Conservation (phyloP, 2,329 filamentous ascomycete genomes). For the Curvularia verruculosa region DNA sequence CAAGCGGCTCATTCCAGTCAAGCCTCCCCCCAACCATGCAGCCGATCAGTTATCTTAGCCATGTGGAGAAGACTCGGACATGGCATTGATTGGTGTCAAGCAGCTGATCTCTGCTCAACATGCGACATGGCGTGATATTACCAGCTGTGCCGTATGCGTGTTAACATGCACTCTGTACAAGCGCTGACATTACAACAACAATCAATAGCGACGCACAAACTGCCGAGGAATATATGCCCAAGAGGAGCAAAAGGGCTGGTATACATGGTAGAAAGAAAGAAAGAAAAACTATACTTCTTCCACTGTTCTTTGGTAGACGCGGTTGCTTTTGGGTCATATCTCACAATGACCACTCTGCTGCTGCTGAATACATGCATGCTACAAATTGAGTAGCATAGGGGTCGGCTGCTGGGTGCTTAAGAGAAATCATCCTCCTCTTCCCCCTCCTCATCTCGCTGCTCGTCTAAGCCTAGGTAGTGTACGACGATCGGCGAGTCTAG, state of each 20-base stretch:
- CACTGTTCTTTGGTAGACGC: conserved; percentile 17
- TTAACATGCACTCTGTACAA: conserved; percentile 10
- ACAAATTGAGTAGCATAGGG: conserved; percentile 1
- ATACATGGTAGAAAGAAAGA: conserved; percentile 21
- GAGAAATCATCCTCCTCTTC: conserved; percentile 42
- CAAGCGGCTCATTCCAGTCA: conserved; percentile 19
- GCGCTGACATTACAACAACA: conserved; percentile 1
- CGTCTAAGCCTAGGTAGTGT: conserved; percentile 42
- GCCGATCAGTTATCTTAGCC: conserved; percentile 12
- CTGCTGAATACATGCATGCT: conserved; percentile 1
- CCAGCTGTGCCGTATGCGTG: conserved; percentile 20
- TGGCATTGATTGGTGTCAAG: conserved; percentile 23
- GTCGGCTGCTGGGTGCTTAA: conserved; percentile 15
- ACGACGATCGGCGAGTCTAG: conserved; percentile 41
- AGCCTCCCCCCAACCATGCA: conserved; percentile 12
- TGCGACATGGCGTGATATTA: conserved; percentile 9
- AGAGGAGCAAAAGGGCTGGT: background rate
- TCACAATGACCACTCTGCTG: conserved; percentile 18
- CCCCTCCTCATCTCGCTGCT: conserved; percentile 31
- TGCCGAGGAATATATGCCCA: background rate
- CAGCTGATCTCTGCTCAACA: conserved; percentile 6
- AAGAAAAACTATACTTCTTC: conserved; percentile 24
- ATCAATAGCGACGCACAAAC: conserved; percentile 1
- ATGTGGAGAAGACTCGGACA: conserved; percentile 3
- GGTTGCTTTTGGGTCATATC: conserved; percentile 21